Evolutionary conservation across 2,329 filamentous ascomycete species (phyloP).

Genomic region (Clonostachys byssicola): DNA sequence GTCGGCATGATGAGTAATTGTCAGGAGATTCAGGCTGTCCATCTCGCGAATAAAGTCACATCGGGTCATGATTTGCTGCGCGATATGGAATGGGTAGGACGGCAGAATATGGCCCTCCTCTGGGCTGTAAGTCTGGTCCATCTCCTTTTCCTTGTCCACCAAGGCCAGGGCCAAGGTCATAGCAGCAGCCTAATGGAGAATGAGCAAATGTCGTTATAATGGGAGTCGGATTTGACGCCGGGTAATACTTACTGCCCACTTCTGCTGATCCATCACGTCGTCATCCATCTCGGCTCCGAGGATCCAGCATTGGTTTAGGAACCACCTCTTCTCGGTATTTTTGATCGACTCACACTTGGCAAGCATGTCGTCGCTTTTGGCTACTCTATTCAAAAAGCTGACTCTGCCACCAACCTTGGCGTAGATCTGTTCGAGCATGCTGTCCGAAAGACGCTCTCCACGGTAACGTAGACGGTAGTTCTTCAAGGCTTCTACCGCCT

Average conservation of each 20-base stretch:
- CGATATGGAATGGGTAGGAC: slow-evolving; percentile 74
- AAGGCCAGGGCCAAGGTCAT: slow-evolving; percentile 91
- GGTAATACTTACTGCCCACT: slow-evolving; percentile 70
- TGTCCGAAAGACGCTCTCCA: slow-evolving; percentile 48
- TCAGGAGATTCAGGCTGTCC: slow-evolving; percentile 92
- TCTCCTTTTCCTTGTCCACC: slow-evolving; percentile 72
- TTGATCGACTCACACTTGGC: slow-evolving; percentile 71
- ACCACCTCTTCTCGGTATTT: slow-evolving; percentile 69
- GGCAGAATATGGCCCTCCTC: slow-evolving; percentile 72
- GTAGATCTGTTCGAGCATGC: slow-evolving; percentile 73
- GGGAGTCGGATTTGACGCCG: neutral
- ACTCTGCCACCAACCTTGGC: slow-evolving; percentile 82
- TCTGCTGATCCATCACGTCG: slow-evolving; percentile 97
- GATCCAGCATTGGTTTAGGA: slow-evolving; percentile 73
- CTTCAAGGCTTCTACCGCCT: slow-evolving; percentile 72
- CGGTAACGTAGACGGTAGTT: slow-evolving; percentile 82
- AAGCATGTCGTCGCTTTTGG: slow-evolving; percentile 80
- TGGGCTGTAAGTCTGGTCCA: slow-evolving; percentile 62
- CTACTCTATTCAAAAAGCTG: slow-evolving; percentile 83
- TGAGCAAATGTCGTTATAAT: neutral
- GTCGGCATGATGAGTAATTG: slow-evolving; percentile 80
- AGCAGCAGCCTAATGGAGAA: slow-evolving; percentile 64
- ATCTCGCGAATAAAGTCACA: slow-evolving; percentile 91
- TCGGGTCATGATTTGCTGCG: slow-evolving; percentile 90
- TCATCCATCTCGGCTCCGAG: slow-evolving; percentile 79